Evolutionary conservation across 805 yeast species (phyloP).

Genomic region (Candida loeiensis): DNA sequence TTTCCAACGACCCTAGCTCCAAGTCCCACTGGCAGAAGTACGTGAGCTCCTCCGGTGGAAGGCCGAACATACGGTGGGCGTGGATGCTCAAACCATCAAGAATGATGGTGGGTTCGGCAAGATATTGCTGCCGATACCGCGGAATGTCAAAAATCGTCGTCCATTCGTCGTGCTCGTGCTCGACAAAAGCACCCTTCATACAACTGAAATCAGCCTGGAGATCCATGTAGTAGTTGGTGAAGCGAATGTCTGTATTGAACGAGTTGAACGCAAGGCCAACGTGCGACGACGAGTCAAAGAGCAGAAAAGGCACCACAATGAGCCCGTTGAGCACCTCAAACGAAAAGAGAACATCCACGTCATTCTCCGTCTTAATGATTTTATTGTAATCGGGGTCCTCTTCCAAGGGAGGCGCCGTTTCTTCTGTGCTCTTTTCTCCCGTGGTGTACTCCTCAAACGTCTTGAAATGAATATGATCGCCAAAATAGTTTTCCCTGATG

Average conservation of each 20-base stretch:
- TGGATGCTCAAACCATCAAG: conserved; percentile 59
- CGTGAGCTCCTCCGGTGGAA: conserved; percentile 86
- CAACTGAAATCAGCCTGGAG: conserved; percentile 73
- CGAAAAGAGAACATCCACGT: conserved; percentile 70
- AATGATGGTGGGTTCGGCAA: conserved; percentile 40
- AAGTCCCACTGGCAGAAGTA: conserved; percentile 91
- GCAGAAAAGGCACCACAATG: conserved; percentile 65
- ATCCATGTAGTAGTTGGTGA: conserved; percentile 92
- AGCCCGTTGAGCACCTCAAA: conserved; percentile 70
- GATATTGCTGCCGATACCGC: conserved; percentile 15
- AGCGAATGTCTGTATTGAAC: conserved; percentile 76
- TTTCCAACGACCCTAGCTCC: conserved; percentile 52
- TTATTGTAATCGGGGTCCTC: conserved; percentile 30
- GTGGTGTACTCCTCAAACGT: conserved; percentile 73
- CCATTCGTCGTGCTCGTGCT: conserved; percentile 14
- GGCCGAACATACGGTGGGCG: conserved; percentile 90
- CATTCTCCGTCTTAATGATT: conserved; percentile 56
- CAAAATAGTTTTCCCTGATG: conserved; percentile 85
- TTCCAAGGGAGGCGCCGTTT: not conserved
- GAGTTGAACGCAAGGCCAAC: conserved; percentile 59
- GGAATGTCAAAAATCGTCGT: conserved; percentile 22
- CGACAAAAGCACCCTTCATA: conserved; percentile 35
- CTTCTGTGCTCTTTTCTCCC: too few relatives aligned
- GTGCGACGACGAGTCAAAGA: conserved; percentile 63
- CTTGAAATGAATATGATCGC: conserved; percentile 75